Base-by-base conservation (phyloP, 768 basidiomycete species). In the Botryobasidium botryosum region DNA sequence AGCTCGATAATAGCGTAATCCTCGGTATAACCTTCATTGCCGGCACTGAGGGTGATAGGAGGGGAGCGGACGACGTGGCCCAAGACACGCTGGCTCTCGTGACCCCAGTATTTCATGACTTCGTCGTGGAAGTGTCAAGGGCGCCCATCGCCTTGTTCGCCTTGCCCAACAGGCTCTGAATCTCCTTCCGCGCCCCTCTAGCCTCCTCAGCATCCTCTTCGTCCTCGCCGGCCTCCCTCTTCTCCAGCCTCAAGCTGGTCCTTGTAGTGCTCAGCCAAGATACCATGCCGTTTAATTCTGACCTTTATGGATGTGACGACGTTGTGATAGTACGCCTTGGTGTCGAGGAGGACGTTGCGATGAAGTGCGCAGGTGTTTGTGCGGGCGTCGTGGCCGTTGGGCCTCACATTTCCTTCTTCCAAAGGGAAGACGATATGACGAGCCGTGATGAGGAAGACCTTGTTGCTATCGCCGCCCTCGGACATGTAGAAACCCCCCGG, bases 401-500 rank as follows among this genome's bases (percentile, higher is more conserved):
- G 6, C 35, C 5, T 35, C 44, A n/a, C n/a, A n/a, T n/a, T n/a
- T 40, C 64, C 46, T 21, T 39, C 37, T 13, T 39, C 24, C 20
- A 27, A 21, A 15, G 37, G 24, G 40, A 42, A 26, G 26, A 42
- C 8, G 35, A 49, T 6, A 5, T 49, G 27, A 35, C 31, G 18
- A 26, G 24, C 29, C 3, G 32, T 29, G 32, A 49, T 44, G 35
- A 24, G 33, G 13, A 27, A n/a, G 26, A 20, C 13, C 33, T 48
- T 59, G 31, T 64, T 63, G 45, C 63, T 62, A 8, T 57, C 50
- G 4, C 57, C 39, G 24, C 54, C 56, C 1, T 51, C 49, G 18
- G 45, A 13, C 49, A 68, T 62, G 43, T 62, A 68, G 37, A 61
- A 55, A 6, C 63, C 63, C n/a, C n/a, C n/a, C n/a, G n/a, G 35